phyloP scores from a whole-genome alignment of 2,329 filamentous ascomycete species.

The Diaporthe batatas region DNA sequence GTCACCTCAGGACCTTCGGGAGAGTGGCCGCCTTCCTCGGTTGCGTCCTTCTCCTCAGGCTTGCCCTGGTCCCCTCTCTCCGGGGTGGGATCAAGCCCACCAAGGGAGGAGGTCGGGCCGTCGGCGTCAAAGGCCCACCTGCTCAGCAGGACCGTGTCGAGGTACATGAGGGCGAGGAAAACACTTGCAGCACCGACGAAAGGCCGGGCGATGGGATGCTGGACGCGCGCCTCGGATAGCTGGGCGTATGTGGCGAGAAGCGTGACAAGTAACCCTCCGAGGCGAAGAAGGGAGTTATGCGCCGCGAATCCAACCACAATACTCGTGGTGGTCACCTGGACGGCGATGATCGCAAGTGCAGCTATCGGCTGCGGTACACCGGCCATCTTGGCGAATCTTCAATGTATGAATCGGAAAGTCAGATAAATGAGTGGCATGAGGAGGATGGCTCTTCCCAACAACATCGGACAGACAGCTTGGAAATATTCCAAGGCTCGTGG shows the following conservation, averaged over 20 bases:
- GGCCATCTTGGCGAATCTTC: not conserved
- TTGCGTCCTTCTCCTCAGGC: no score
- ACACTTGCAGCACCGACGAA: conserved; percentile 20
- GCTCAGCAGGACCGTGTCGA: conserved; percentile 20
- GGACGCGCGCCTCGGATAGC: not conserved
- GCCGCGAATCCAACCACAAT: conserved; percentile 3
- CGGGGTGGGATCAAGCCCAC: conserved; percentile 1
- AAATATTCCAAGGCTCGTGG: not conserved
- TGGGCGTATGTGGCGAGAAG: conserved; percentile 6
- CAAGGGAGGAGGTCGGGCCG: conserved; percentile 11
- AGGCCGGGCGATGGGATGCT: conserved; percentile 7
- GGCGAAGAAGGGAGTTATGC: not conserved
- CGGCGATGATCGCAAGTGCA: not conserved
- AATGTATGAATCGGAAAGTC: not conserved
- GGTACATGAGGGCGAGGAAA: conserved; percentile 10
- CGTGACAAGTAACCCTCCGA: not conserved
- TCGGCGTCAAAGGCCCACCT: conserved; percentile 10
- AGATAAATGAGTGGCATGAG: not conserved
- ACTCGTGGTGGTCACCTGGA: conserved; percentile 17
- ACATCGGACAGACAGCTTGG: not conserved
- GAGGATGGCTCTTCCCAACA: not conserved
- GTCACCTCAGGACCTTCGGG: not conserved
- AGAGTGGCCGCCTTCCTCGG: not conserved
- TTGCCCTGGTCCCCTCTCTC: not conserved
- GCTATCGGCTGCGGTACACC: not conserved